Base-by-base conservation (phyloP, 331 rosid genomes). In the Saraca asoca region DNA sequence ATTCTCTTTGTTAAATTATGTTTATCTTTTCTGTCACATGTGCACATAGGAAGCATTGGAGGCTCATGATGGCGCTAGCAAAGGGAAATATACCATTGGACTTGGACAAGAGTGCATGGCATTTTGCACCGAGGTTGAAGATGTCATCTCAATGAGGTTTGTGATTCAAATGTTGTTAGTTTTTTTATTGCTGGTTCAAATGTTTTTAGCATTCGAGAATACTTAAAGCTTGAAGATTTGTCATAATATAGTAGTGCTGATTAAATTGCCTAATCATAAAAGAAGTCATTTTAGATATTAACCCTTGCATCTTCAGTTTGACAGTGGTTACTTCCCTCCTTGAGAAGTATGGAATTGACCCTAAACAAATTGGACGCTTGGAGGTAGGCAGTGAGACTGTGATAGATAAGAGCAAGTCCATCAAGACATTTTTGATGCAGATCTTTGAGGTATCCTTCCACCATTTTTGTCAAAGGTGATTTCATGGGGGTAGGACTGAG, bases 321-420 rank as follows among this genome's bases (percentile, higher is more conserved):
- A 94, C 99, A 45, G 97, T 77, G 52, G 97, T 94, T 66, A 74
- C 75, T 31, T 79, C 90, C 54, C 99, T 94, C 75, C 92, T 94
- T 73, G 95, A 86, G 64, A 94, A 94, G 70, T 94, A 90, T 71
- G 86, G 69, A 49, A 64, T 94, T 79, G 95, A 94, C 61, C 92
- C 95, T 73, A 86, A 90, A 74, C 95, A 88, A 83, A 88, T 94
- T 83, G 98, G 98, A 68, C 98, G 98, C 51, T 78, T 94, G 63
- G 98, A 90, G 86, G 98, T 94, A 29, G 98, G 99, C 69, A 94
- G 97, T 7, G 99, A 94, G 84, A 94, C 99, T 61, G 97, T 94
- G 66, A 90, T 94, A 66, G 99, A 94, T 91, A 94, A 94, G 81
- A 94, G 99, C 88, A 94, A 94, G 71, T 94, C 99, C 56, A 90